These are phyloP conservation scores for Botrytis medusae DNA, from an alignment of 2,329 filamentous ascomycete species.

Conservation along the genomic window DNA sequence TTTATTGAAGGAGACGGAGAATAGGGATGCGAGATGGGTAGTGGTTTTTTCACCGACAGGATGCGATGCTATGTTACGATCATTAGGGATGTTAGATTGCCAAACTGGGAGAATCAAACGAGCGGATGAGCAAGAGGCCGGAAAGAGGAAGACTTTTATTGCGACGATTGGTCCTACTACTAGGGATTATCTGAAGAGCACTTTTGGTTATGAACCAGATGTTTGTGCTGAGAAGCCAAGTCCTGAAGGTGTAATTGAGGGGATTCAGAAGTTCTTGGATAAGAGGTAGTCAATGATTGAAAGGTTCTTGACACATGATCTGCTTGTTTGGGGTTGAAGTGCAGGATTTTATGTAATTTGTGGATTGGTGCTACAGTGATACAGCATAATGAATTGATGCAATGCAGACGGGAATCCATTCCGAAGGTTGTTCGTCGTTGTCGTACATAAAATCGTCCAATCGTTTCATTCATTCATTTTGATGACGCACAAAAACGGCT, in stretches of 20 bases:
- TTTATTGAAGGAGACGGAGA: slow-evolving; percentile 49
- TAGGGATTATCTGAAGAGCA: slow-evolving; percentile 64
- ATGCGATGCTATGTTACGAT: slow-evolving; percentile 59
- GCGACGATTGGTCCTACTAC: slow-evolving; percentile 95
- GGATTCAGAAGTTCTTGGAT: slow-evolving; percentile 50
- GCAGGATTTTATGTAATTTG: neutral
- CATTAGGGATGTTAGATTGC: slow-evolving; percentile 52
- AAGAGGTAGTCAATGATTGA: neutral
- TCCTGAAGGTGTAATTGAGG: slow-evolving; percentile 73
- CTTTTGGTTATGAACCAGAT: slow-evolving; percentile 68
- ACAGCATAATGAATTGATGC: slow-evolving; percentile 1
- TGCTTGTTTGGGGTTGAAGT: neutral
- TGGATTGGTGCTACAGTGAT: neutral
- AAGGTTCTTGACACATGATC: neutral
- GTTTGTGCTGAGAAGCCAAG: slow-evolving; percentile 81
- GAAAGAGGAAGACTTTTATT: slow-evolving; percentile 57
- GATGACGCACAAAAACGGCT: neutral
- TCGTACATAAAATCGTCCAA: neutral
- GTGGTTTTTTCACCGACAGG: slow-evolving; percentile 72
- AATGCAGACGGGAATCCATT: neutral
- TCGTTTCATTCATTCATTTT: neutral
- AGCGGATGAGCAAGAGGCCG: slow-evolving; percentile 17
- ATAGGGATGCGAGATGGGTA: slow-evolving; percentile 59
- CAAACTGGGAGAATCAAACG: slow-evolving; percentile 44
- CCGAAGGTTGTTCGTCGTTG: too few relatives aligned